These are phyloP conservation scores for Colletotrichum sp. DNA, from an alignment of 2,329 filamentous ascomycete species.

Conservation along the genomic window DNA sequence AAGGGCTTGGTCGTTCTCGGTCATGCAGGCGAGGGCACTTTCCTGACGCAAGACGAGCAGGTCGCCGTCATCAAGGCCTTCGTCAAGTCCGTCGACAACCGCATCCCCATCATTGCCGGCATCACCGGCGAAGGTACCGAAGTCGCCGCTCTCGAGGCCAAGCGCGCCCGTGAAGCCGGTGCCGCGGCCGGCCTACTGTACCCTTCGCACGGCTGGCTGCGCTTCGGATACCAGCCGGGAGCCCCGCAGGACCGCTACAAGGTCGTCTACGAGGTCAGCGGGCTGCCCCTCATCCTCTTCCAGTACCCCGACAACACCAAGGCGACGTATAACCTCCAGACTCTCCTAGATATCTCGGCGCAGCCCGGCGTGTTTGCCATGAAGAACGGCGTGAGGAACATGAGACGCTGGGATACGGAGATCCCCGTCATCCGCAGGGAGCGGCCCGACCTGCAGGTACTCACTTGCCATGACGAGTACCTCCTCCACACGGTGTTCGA, in stretches of 20 bases:
- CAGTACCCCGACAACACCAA: constrained; percentile 60
- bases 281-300: constrained; percentile 56
- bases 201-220: constrained; percentile 58
- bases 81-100: constrained; percentile 54
- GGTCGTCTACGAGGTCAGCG: constrained; percentile 52
- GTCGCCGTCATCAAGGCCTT: constrained; percentile 55
- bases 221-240: constrained; percentile 59
- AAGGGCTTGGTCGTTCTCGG: constrained; percentile 59
- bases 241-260: constrained; percentile 58
- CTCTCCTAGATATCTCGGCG: constrained; percentile 56
- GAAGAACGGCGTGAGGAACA: constrained; percentile 63
- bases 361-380: constrained; percentile 59
- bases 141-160: constrained; percentile 55
- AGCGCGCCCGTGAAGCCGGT: constrained; percentile 54
- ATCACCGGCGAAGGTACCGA: constrained; percentile 59
- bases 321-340: constrained; percentile 56
- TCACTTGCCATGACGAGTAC: constrained; percentile 59
- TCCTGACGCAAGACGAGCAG: constrained; percentile 56
- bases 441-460: constrained; percentile 53
- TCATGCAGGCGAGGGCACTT: constrained; percentile 60
- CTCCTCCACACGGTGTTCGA: constrained; percentile 57
- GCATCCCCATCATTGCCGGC: constrained; percentile 56
- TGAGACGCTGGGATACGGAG: constrained; percentile 62
- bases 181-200: constrained; percentile 56
- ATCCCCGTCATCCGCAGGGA: constrained; percentile 56